Percentiles rank a stretch among this genome's conserved stretches.
Conservation (phyloP, 495 filamentous ascomycete species). For the Mycothermus thermophilus region DNA sequence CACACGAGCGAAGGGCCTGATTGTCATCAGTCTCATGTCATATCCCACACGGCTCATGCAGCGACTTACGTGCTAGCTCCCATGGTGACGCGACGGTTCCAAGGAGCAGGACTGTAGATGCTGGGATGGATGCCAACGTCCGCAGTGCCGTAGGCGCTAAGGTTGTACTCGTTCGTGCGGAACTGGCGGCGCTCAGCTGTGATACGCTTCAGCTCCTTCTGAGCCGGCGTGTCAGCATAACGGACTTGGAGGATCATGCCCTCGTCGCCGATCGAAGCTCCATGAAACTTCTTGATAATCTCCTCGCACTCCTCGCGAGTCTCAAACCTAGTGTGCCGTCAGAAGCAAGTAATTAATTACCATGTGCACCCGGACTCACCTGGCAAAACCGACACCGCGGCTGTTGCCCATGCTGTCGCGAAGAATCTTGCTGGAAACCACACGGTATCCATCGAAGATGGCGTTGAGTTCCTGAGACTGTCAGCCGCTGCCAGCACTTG, state of each 20-base stretch:
- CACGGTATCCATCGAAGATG: constrained; percentile 73
- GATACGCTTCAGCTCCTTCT: constrained; percentile 90
- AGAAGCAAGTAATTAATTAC: constrained; percentile 5
- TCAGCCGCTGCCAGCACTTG: constrained; percentile 5
- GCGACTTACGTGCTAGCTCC: constrained; percentile 13
- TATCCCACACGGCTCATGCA: no score
- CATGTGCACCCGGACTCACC: constrained; percentile 40
- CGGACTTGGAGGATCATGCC: constrained; percentile 77
- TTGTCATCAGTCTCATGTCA: constrained; percentile 6
- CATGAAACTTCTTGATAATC: constrained; percentile 73
- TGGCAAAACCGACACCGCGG: constrained; percentile 93
- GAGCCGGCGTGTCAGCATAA: constrained; percentile 88
- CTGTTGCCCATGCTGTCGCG: constrained; percentile 79
- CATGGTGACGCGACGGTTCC: constrained; percentile 19
- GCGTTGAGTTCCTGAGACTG: constrained; percentile 44
- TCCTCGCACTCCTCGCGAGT: constrained; percentile 74
- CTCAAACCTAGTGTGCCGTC: constrained; percentile 52
- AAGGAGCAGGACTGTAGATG: constrained; percentile 24
- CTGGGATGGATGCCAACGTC: constrained; percentile 37
- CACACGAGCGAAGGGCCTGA: constrained; percentile 16
- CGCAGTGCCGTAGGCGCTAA: constrained; percentile 41
- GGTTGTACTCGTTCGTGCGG: constrained; percentile 88
- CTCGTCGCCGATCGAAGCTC: constrained; percentile 52
- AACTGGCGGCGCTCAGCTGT: constrained; percentile 86
- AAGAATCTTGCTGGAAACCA: constrained; percentile 84